phyloP scores from a whole-genome alignment of 2,329 filamentous ascomycete species.

The Davidsoniella eucalypti region DNA sequence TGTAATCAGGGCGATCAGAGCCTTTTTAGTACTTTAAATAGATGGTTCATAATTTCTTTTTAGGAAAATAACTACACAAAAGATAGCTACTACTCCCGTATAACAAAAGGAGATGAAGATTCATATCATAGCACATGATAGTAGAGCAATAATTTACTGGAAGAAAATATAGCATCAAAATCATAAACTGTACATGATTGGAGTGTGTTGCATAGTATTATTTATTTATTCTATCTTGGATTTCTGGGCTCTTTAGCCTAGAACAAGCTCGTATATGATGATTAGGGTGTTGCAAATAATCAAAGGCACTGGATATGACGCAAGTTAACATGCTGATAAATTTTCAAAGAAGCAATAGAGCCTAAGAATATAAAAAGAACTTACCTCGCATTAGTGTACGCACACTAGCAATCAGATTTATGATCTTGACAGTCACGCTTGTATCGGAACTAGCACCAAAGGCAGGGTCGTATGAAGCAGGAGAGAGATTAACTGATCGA shows the following conservation, averaged over 20 bases:
- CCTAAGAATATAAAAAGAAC: slow-evolving; percentile 11
- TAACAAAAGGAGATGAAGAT: too few relatives aligned
- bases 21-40: too few relatives aligned
- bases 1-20: too few relatives aligned
- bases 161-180: background rate
- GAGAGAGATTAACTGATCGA: slow-evolving; percentile 55
- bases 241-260: slow-evolving; percentile 36
- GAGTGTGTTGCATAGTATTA: background rate
- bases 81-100: too few relatives aligned
- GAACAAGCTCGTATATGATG: slow-evolving; percentile 64
- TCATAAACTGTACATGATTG: background rate
- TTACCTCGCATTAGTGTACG: slow-evolving; percentile 82
- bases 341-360: too few relatives aligned
- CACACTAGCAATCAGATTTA: slow-evolving; percentile 81
- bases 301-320: slow-evolving; percentile 49
- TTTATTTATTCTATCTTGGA: background rate
- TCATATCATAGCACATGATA: too few relatives aligned
- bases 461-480: slow-evolving; percentile 51
- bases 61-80: too few relatives aligned
- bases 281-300: slow-evolving; percentile 71
- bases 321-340: background rate
- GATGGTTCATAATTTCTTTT: too few relatives aligned
- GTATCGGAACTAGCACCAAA: slow-evolving; percentile 60
- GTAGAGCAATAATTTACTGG: too few relatives aligned
- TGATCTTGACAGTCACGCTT: slow-evolving; percentile 71